Evolutionary conservation across 106 monocot genomes (phyloP).

Genomic region (Ottelia alismoides): DNA sequence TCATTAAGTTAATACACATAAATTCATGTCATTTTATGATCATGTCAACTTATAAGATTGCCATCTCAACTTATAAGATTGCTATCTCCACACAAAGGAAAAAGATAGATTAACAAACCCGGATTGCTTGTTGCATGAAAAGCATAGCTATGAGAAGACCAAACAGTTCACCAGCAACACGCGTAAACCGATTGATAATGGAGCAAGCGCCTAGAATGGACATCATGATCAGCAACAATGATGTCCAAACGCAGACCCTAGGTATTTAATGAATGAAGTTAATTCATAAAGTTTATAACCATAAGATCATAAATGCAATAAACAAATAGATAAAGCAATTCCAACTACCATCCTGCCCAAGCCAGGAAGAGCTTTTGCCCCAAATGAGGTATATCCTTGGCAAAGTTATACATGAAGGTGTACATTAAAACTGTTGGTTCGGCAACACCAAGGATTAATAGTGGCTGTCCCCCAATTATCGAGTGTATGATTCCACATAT

Average conservation of each 20-base stretch:
- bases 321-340: too few relatives aligned
- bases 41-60: neutral
- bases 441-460: slow-evolving; percentile 3
- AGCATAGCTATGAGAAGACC: slow-evolving; percentile 65
- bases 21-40: neutral
- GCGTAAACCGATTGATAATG: slow-evolving; percentile 61
- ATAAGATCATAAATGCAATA: neutral
- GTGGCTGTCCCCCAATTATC: slow-evolving; percentile 1
- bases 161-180: slow-evolving; percentile 56
- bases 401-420: slow-evolving; percentile 50
- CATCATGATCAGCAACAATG: slow-evolving; percentile 42
- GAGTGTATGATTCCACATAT: slow-evolving; percentile 8
- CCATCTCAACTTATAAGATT: neutral
- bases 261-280: neutral
- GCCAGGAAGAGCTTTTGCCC: slow-evolving; percentile 63
- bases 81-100: too few relatives aligned
- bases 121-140: slow-evolving; percentile 67
- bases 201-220: slow-evolving; percentile 67
- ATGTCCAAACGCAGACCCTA: slow-evolving; percentile 64
- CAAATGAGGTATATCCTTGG: slow-evolving; percentile 45
- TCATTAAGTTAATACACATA: neutral
- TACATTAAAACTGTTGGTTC: slow-evolving; percentile 7
- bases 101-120: slow-evolving; percentile 24
- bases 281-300: neutral
- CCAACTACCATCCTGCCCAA: slow-evolving; percentile 75